Evolutionary conservation across 1,284 basidiomycete genomes (phyloP).

Genomic region (Apiotrichum montevideense): DNA sequence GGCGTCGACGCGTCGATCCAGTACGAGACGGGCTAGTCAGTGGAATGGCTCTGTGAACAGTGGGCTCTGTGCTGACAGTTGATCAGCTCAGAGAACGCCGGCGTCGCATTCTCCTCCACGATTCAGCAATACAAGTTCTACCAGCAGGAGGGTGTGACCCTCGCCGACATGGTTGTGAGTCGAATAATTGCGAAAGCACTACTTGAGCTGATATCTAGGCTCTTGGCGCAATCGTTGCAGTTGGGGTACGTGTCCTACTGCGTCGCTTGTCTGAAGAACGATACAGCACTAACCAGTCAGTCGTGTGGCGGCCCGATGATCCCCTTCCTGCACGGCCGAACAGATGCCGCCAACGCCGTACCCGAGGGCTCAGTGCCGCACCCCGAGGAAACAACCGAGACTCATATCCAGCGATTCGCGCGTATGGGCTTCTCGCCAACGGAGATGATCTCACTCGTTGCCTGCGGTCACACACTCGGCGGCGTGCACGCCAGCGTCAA

Average conservation of each 20-base stretch:
- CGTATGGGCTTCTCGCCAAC: slow-evolving; percentile 17
- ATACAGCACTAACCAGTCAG: background rate
- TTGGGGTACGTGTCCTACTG: slow-evolving; percentile 3
- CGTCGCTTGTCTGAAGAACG: too few species aligned
- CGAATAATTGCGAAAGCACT: too few species aligned
- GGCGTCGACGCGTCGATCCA: slow-evolving; percentile 19
- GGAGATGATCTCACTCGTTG: slow-evolving; percentile 15
- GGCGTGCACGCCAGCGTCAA: slow-evolving; percentile 15
- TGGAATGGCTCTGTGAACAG: background rate
- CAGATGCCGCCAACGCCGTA: slow-evolving; percentile 2
- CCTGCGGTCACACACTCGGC: slow-evolving; percentile 20
- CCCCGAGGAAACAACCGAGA: slow-evolving; percentile 11
- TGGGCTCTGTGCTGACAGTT: background rate
- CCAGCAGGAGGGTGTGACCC: slow-evolving; percentile 11
- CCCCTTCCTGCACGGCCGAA: slow-evolving; percentile 13
- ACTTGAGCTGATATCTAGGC: background rate
- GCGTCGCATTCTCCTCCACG: slow-evolving; percentile 7
- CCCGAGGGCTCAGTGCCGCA: slow-evolving; percentile 11
- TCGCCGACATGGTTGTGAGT: slow-evolving; percentile 12
- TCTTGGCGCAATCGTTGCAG: slow-evolving; percentile 14
- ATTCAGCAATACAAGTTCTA: slow-evolving; percentile 13
- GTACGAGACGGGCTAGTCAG: slow-evolving; percentile 14
- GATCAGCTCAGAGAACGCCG: slow-evolving; percentile 11
- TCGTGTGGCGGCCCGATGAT: slow-evolving; percentile 17
- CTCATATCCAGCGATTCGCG: slow-evolving; percentile 15